These are phyloP conservation scores for Chaetomidium leptoderma DNA, from an alignment of 495 filamentous ascomycete genomes.

Conservation along the genomic window DNA sequence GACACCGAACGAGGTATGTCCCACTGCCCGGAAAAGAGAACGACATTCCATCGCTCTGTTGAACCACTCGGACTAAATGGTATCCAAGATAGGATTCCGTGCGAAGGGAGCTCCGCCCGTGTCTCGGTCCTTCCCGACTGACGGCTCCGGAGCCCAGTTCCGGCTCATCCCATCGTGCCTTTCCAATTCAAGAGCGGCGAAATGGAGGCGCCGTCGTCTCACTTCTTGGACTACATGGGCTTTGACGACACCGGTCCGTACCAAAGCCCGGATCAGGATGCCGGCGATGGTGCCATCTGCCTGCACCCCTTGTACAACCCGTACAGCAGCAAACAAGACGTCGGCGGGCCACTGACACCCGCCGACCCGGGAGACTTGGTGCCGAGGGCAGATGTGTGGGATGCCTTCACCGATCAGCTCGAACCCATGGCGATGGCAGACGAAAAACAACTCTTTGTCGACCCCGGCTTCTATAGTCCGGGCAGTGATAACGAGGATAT, in stretches of 20 bases:
- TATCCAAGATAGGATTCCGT: neutral
- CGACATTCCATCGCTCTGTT: neutral
- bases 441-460: constrained; percentile 24
- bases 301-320: constrained; percentile 19
- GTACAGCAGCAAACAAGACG: constrained; percentile 14
- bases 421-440: constrained; percentile 17
- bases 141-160: constrained; percentile 19
- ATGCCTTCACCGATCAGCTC: constrained; percentile 19
- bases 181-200: constrained; percentile 3
- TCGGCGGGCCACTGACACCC: constrained; percentile 9
- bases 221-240: constrained; percentile 32
- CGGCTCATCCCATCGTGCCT: constrained; percentile 11
- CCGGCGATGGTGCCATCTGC: constrained; percentile 2
- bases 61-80: neutral
- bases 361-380: constrained; percentile 4
- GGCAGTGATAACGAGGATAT: constrained; percentile 22
- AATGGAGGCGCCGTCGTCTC: constrained; percentile 27
- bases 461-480: constrained; percentile 25
- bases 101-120: neutral
- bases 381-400: constrained; percentile 16
- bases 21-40: neutral
- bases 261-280: constrained; percentile 23
- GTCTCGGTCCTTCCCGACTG: constrained; percentile 5
- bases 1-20: constrained; percentile 10
- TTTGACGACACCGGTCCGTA: constrained; percentile 26